Percentiles rank a stretch among this genome's conserved stretches.
Conservation (phyloP, 108 stramenopile genomes). For the Aurantiochytrium sp. region DNA sequence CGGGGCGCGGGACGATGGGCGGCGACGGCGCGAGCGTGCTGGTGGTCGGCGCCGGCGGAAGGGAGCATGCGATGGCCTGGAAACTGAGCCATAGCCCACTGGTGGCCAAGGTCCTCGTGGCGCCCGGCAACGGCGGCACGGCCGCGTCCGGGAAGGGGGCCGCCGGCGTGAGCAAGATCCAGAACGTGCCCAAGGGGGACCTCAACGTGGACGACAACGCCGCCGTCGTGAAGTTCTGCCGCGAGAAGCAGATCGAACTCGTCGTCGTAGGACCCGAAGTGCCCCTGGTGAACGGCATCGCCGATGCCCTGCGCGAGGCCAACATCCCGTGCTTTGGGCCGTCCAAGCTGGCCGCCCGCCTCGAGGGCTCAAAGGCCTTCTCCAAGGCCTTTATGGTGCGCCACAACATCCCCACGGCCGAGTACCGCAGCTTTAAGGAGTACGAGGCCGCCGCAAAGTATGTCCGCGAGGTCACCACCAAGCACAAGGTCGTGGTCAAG, state of each 20-base stretch:
- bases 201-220: neutral
- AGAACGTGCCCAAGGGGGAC: neutral
- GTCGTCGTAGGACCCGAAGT: slow-evolving; percentile 91
- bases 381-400: slow-evolving; percentile 94
- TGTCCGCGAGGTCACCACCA: slow-evolving; percentile 62
- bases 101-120: neutral
- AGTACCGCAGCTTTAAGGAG: slow-evolving; percentile 81
- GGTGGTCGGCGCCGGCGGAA: slow-evolving; percentile 56
- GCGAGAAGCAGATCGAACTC: slow-evolving; percentile 32
- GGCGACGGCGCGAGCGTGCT: slow-evolving; percentile 40
- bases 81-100: slow-evolving; percentile 36
- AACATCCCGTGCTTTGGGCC: slow-evolving; percentile 92
- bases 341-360: slow-evolving; percentile 75
- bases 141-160: neutral
- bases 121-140: slow-evolving; percentile 31
- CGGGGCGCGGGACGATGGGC: neutral
- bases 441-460: slow-evolving; percentile 68
- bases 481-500: slow-evolving; percentile 92
- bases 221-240: slow-evolving; percentile 35
- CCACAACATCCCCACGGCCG: slow-evolving; percentile 86
- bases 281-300: slow-evolving; percentile 80
- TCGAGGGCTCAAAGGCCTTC: slow-evolving; percentile 97
- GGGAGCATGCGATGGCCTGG: slow-evolving; percentile 59
- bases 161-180: neutral
- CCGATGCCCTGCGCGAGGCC: slow-evolving; percentile 69